Conservation (phyloP, 192 early-diverging fungal species). For the Cladochytrium replicatum region DNA sequence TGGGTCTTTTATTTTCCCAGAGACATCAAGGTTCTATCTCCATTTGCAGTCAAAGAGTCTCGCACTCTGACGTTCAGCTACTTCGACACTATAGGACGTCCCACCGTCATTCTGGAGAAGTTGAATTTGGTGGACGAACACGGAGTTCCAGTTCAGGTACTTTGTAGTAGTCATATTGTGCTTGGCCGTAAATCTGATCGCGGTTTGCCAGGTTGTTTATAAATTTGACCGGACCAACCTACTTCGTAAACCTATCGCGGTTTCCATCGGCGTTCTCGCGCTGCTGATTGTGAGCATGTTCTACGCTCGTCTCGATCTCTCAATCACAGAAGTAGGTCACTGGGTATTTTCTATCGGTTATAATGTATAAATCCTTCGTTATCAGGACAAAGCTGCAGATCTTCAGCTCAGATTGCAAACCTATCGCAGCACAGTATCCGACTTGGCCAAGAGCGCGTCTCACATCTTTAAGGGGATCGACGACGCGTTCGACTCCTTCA, state of each 20-base stretch:
- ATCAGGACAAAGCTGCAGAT: no score
- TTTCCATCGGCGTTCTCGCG: conserved; percentile 21
- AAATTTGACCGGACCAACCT: conserved; percentile 33
- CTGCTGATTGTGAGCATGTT: conserved; percentile 28
- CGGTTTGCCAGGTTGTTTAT: neutral
- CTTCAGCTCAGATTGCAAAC: no score
- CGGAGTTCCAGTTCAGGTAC: conserved; percentile 18
- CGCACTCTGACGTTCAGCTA: conserved; percentile 59
- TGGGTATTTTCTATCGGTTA: no score
- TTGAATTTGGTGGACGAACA: conserved; percentile 68
- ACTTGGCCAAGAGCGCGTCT: no score
- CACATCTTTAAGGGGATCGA: no score
- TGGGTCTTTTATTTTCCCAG: conserved; percentile 19
- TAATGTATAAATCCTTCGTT: no score
- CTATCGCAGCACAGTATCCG: no score
- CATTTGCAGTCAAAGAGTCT: conserved; percentile 41
- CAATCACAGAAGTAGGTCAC: conserved; percentile 25
- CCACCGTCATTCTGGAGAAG: conserved; percentile 59
- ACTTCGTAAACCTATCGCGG: conserved; percentile 35
- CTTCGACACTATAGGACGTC: conserved; percentile 87
- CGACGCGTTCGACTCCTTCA: no score
- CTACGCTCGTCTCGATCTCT: conserved; percentile 32
- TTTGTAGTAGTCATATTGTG: conserved; percentile 1
- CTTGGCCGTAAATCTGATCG: conserved; percentile 1
- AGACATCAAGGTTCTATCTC: conserved; percentile 52